A percentile compares a stretch with the other conserved stretches of the same genome.
These are phyloP conservation scores for Metschnikowia dekortorum DNA, from an alignment of 805 yeast genomes.

Conservation along the genomic window DNA sequence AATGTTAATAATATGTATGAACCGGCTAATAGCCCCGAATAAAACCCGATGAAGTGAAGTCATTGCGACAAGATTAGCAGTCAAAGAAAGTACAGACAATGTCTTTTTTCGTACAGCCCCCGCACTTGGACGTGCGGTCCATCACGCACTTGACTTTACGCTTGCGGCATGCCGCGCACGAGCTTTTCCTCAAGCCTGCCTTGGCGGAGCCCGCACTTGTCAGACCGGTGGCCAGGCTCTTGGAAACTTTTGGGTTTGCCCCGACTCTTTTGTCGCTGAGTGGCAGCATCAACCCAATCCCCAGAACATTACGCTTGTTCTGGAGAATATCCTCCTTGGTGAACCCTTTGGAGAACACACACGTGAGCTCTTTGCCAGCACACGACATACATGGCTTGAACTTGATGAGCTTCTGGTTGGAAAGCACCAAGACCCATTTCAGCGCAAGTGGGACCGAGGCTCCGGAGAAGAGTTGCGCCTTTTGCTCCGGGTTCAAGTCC, in stretches of 20 bases:
- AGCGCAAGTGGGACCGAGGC: constrained; percentile 14
- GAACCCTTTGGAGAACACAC: constrained; percentile 61
- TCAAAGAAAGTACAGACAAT: constrained; percentile 26
- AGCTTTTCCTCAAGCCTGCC: constrained; percentile 27
- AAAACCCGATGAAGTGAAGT: constrained; percentile 2
- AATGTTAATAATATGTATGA: not conserved
- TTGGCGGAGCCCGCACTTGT: not conserved
- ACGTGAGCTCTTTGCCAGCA: constrained; percentile 38
- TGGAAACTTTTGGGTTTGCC: constrained; percentile 11
- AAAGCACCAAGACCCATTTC: constrained; percentile 17
- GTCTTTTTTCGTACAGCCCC: constrained; percentile 38
- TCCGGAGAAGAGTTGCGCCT: constrained; percentile 13
- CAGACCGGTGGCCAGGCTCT: constrained; percentile 7
- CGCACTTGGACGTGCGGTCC: constrained; percentile 31
- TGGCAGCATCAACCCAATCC: not conserved
- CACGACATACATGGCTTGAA: constrained; percentile 58
- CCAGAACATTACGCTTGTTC: constrained; percentile 21
- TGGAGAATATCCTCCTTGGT: constrained; percentile 56
- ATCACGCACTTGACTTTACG: constrained; percentile 42
- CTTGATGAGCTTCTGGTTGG: constrained; percentile 38
- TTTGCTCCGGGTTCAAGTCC: constrained; percentile 9
- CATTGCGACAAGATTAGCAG: not conserved
- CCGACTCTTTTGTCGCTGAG: constrained; percentile 4
- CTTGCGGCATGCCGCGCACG: constrained; percentile 39
- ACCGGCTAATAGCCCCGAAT: not conserved